A percentile compares a stretch with the other conserved stretches of the same genome.
Conservation (phyloP, 768 basidiomycete genomes). For the Amanita rubescens region DNA sequence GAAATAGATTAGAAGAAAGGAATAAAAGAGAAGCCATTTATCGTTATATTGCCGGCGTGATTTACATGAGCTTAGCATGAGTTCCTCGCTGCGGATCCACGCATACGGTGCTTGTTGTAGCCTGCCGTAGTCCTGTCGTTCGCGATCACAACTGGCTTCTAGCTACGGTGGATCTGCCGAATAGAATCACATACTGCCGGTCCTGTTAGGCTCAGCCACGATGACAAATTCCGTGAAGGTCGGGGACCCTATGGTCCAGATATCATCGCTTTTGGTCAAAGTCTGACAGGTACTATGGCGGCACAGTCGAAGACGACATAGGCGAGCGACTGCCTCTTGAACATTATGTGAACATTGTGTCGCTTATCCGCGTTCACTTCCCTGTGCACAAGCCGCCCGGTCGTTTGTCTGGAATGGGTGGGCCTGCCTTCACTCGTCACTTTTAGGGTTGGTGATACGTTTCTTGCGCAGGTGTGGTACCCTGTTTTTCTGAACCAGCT, state of each 20-base stretch:
- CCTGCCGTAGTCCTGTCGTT: neutral
- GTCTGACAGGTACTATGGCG: neutral
- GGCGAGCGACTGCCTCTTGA: neutral
- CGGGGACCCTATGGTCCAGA: neutral
- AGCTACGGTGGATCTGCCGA: neutral
- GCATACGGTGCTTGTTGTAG: neutral
- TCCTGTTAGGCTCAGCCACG: neutral
- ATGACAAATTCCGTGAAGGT: neutral
- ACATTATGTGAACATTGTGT: too few species aligned
- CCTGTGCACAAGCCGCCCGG: neutral
- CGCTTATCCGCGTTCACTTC: neutral
- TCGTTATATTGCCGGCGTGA: neutral
- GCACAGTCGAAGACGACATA: neutral
- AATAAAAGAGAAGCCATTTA: neutral
- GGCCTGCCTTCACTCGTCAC: too few species aligned
- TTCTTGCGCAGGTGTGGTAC: too few species aligned
- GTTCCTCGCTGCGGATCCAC: neutral
- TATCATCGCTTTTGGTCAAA: neutral
- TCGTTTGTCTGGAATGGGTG: too few species aligned
- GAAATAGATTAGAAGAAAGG: conserved; percentile 2
- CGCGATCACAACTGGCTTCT: neutral
- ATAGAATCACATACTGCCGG: neutral
- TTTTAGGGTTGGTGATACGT: too few species aligned
- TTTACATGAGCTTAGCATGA: neutral
- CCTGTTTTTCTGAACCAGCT: too few species aligned